Evolutionary conservation across 2,329 filamentous ascomycete genomes (phyloP), one percentile per base, ranked within the genome.

Genomic region (Nemania serpens): DNA sequence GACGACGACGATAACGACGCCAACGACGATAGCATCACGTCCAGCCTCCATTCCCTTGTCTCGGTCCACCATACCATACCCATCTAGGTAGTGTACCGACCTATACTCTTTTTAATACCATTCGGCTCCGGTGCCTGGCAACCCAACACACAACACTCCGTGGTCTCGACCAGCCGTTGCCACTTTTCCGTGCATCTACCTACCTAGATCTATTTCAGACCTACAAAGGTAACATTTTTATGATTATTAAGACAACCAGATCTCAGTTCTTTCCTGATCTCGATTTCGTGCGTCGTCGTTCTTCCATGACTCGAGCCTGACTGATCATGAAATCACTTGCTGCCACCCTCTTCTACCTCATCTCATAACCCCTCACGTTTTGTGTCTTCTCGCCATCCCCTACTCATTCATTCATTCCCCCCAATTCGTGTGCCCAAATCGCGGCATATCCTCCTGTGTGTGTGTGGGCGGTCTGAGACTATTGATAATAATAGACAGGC

Each of bases 271-370:
- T 25, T 48, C 10, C 25, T 13, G 7, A 25, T 48, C 29, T 12
- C 29, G 46, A 13, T 48, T 34, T 34, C 29, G n/a, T 34, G 43
- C 36, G 47, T 17, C 11, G 48, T 29, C 15, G 18, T 18, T 18
- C 29, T 45, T 52, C 17, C 18, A 55, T 46, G 45, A 61, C 37
- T 54, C 45, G 29, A 12, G 15, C 10, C 39, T 39, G 33, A 49
- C 46, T 39, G 22, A 49, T 50, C 37, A 41, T 41, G 43, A 55
- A 51, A 53, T 29, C 42, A 49, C 25, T 18, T 50, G 29, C 49
- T 22, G 5, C 36, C 29, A 15, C 50, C 22, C 5, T 20, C 37
- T 18, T 22, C 13, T 42, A 10, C 17, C 7, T 7, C 50, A 13
- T 39, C 34, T 10, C 25, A 5, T 11, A 20, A 43, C 17, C 11